These are phyloP conservation scores for Striga asiatica DNA, from an alignment of 257 asterid genomes.

Conservation along the genomic window DNA sequence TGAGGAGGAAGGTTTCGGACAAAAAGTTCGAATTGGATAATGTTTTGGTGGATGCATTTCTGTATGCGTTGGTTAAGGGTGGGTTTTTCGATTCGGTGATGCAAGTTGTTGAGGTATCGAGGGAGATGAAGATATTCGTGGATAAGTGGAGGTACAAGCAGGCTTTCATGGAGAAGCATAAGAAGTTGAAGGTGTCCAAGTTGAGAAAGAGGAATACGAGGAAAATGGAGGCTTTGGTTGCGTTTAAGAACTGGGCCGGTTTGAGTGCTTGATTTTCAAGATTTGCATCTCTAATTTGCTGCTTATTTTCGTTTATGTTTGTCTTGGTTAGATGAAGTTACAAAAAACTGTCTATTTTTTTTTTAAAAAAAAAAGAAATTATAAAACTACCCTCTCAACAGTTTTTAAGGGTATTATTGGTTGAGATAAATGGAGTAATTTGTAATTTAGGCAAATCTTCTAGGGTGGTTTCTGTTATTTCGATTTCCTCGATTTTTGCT, in stretches of 20 bases:
- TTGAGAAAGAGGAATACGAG: conserved; percentile 52
- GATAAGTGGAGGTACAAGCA: conserved; percentile 97
- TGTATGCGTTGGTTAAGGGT: conserved; percentile 83
- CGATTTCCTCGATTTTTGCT: too few species aligned
- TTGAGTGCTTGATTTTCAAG: conserved; percentile 31
- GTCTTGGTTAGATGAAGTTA: too few species aligned
- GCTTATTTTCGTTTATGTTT: too few species aligned
- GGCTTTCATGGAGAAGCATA: conserved; percentile 93
- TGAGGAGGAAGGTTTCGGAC: conserved; percentile 44
- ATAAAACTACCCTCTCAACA: too few species aligned
- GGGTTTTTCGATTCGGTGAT: conserved; percentile 96
- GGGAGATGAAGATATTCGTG: conserved; percentile 63
- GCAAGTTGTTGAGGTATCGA: conserved; percentile 83
- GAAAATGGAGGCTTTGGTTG: conserved; percentile 77
- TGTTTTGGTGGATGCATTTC: conserved; percentile 66
- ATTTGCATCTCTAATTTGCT: too few species aligned
- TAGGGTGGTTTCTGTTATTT: too few species aligned
- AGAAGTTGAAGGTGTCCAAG: conserved; percentile 68
- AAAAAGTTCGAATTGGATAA: conserved; percentile 38
- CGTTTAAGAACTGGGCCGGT: conserved; percentile 96
- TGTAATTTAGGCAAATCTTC: too few species aligned
- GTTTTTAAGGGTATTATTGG: too few species aligned
- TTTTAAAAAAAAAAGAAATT: too few species aligned
- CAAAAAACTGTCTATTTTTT: too few species aligned
- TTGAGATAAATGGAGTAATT: too few species aligned